These are phyloP conservation scores for Agrocybe pediades DNA, from an alignment of 768 basidiomycete genomes.

Conservation along the genomic window DNA sequence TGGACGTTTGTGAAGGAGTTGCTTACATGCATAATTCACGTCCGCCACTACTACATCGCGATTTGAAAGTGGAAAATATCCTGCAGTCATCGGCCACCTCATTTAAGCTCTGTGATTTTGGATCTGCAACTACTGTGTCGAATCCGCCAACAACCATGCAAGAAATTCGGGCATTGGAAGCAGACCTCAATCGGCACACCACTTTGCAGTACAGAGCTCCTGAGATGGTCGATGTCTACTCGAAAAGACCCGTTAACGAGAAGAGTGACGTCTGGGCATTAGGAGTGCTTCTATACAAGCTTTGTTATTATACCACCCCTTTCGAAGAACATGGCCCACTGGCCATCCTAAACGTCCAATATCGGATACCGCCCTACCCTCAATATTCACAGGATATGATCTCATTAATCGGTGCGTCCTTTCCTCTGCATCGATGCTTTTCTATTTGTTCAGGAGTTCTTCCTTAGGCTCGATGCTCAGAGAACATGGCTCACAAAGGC, in stretches of 20 bases:
- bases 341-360: conserved; percentile 96
- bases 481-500: conserved; percentile 86
- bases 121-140: conserved; percentile 81
- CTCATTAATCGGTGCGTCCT: conserved; percentile 72
- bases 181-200: conserved; percentile 92
- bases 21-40: conserved; percentile 94
- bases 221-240: conserved; percentile 94
- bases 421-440: conserved; percentile 1
- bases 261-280: conserved; percentile 99
- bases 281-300: conserved; percentile 94
- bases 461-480: conserved; percentile 84
- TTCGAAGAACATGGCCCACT: conserved; percentile 98
- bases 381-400: conserved; percentile 85
- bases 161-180: conserved; percentile 86
- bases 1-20: conserved; percentile 96
- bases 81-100: conserved; percentile 81
- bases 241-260: conserved; percentile 83
- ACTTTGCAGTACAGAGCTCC: conserved; percentile 98
- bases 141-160: conserved; percentile 76
- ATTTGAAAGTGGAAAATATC: conserved; percentile 99
- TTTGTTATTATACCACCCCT: conserved; percentile 99
- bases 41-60: conserved; percentile 91
- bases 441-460: conserved; percentile 8
- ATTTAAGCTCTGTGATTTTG: conserved; percentile 98
- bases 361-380: conserved; percentile 87